A percentile compares a stretch with the other conserved stretches of the same genome.
These are phyloP conservation scores for Kodamaea laetipori DNA, from an alignment of 805 yeast species.

Conservation along the genomic window DNA sequence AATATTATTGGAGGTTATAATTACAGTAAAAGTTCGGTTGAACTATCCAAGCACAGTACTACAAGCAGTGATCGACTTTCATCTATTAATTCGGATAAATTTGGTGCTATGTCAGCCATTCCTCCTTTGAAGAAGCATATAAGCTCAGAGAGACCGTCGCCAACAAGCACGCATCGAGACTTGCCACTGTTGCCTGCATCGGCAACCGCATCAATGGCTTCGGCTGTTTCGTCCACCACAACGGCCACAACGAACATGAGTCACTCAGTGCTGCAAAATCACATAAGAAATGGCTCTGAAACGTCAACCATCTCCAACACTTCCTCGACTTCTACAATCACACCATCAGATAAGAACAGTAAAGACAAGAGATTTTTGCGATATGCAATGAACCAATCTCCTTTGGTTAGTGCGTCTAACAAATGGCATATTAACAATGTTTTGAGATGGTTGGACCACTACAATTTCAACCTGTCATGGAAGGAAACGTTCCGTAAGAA, in stretches of 20 bases:
- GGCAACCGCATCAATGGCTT: neutral
- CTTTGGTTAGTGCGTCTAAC: conserved; percentile 39
- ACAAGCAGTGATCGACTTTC: neutral
- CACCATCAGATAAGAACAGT: conserved; percentile 28
- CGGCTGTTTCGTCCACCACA: neutral
- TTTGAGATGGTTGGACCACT: conserved; percentile 62
- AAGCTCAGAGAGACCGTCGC: conserved; percentile 4
- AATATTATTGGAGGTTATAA: conserved; percentile 34
- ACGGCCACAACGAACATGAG: neutral
- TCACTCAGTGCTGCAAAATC: conserved; percentile 14
- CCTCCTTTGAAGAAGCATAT: conserved; percentile 3
- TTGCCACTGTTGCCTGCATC: neutral
- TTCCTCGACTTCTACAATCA: conserved; percentile 34
- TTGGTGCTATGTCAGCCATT: neutral
- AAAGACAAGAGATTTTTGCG: conserved; percentile 44
- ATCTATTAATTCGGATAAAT: neutral
- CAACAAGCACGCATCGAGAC: conserved; percentile 1
- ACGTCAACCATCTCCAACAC: conserved; percentile 36
- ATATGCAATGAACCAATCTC: conserved; percentile 43
- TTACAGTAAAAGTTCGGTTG: conserved; percentile 27
- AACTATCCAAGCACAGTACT: conserved; percentile 10
- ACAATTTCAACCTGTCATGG: conserved; percentile 77
- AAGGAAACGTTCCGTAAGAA: conserved; percentile 58
- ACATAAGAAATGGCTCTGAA: conserved; percentile 37
- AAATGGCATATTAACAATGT: conserved; percentile 79